Evolutionary conservation across 768 basidiomycete genomes (phyloP), one percentile per base, ranked within the genome.

Genomic region (Rhodocollybia butyracea): DNA sequence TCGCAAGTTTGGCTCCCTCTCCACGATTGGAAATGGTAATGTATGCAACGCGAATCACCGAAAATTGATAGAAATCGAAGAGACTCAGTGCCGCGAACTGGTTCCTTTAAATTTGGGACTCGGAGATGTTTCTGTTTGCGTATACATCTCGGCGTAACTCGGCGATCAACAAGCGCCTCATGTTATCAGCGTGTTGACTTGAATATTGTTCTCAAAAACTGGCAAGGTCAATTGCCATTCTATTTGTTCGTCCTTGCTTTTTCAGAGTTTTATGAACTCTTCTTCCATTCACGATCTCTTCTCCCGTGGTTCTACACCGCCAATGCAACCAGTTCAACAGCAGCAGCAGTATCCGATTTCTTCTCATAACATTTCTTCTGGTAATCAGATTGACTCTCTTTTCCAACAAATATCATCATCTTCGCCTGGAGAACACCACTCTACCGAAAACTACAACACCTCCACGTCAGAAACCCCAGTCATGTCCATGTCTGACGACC

Each of bases 301-400:
- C 65, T 82, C 81, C 22, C 70, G 81, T 45, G 77, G 75, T 52
- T 73, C 80, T 32, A 81, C 82, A 12, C 82, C 82, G 55, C 82
- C 80, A 46, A 59, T 61, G 40, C 38, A 40, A n/a, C 60, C 57
- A 46, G 38, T 66, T 41, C 71, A 70, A n/a, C n/a, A n/a, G 51
- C 64, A 67, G 38, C 71, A 68, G 32, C 65, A 67, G 38, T 70
- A 70, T 46, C 57, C 57, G 61, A 60, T 73, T 59, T 68, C 68
- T 60, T 63, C 77, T 26, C 72, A 68, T 38, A 74, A 74, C 36
- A 24, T 46, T 41, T 74, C 79, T 34, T 76, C 85, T 57, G 75
- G 82, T 30, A 81, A 72, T 60, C 78, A 85, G 58, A 79, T 91
- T 62, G 88, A 89, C 59, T 79, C 84, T 48, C 77, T 91, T 21